Percentiles rank a stretch among this genome's conserved stretches.
Evolutionary conservation across 306 rosid genomes (phyloP).

Genomic region (Sindora glabra): DNA sequence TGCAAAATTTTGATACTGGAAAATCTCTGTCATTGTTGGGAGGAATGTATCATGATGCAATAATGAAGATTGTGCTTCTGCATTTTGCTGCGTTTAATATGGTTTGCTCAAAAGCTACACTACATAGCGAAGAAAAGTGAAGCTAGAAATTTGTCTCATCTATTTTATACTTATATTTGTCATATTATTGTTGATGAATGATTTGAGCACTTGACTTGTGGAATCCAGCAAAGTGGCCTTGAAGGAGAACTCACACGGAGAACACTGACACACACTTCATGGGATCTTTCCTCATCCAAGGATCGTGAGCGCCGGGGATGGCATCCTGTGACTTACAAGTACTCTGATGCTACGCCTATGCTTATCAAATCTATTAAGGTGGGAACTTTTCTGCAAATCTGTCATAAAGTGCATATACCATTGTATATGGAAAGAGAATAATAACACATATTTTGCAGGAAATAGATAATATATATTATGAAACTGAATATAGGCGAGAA

Average conservation of each 20-base stretch:
- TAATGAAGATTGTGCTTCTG: neutral
- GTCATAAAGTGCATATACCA: neutral
- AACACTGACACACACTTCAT: slow-evolving; percentile 70
- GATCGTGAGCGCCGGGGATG: slow-evolving; percentile 82
- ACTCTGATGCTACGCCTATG: slow-evolving; percentile 80
- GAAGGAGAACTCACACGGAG: slow-evolving; percentile 82
- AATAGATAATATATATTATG: slow-evolving; percentile 80
- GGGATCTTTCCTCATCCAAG: slow-evolving; percentile 78
- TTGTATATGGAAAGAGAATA: no score
- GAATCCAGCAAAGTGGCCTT: slow-evolving; percentile 69
- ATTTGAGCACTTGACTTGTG: slow-evolving; percentile 9
- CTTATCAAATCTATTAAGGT: slow-evolving; percentile 82
- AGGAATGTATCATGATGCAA: neutral
- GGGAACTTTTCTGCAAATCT: neutral
- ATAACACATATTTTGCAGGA: slow-evolving; percentile 74
- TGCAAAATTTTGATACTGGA: neutral
- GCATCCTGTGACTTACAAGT: slow-evolving; percentile 96
- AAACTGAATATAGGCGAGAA: slow-evolving; percentile 92
- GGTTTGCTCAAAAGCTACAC: neutral
- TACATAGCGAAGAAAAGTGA: slow-evolving; percentile 4
- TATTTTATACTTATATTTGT: neutral
- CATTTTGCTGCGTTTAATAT: neutral
- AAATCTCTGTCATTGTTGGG: neutral
- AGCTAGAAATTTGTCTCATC: neutral
- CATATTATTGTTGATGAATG: neutral